phyloP scores from a whole-genome alignment of 1,284 basidiomycete genomes.

The Omphalotus olearius region DNA sequence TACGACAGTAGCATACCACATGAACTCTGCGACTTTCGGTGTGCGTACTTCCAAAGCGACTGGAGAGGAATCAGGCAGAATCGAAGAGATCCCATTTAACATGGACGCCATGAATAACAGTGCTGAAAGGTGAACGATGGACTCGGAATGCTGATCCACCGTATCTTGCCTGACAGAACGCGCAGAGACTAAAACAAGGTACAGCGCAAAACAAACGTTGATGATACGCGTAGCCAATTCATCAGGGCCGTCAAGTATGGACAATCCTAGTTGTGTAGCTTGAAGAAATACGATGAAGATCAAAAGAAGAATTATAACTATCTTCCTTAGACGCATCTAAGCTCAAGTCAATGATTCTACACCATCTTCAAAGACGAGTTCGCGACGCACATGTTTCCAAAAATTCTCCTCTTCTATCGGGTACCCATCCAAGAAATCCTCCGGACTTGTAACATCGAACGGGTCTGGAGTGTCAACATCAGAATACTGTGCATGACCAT shows the following conservation, averaged over 20 bases:
- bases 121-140: slow-evolving; percentile 61
- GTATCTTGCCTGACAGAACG: slow-evolving; percentile 51
- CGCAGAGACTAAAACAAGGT: slow-evolving; percentile 50
- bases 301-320: slow-evolving; percentile 42
- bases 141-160: slow-evolving; percentile 49
- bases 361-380: too few relatives aligned
- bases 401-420: slow-evolving; percentile 71
- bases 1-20: slow-evolving; percentile 47
- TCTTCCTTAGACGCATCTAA: slow-evolving; percentile 38
- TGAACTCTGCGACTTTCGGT: slow-evolving; percentile 20
- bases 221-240: slow-evolving; percentile 41
- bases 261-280: slow-evolving; percentile 50
- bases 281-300: slow-evolving; percentile 45
- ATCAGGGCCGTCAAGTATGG: slow-evolving; percentile 27
- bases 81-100: slow-evolving; percentile 44
- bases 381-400: slow-evolving; percentile 58
- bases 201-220: slow-evolving; percentile 56
- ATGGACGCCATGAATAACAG: slow-evolving; percentile 53
- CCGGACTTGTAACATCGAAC: slow-evolving; percentile 71
- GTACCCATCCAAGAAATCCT: slow-evolving; percentile 71
- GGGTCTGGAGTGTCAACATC: slow-evolving; percentile 43
- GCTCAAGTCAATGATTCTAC: too few relatives aligned
- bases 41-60: slow-evolving; percentile 18
- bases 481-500: slow-evolving; percentile 22
- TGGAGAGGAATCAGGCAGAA: slow-evolving; percentile 45